Evolutionary conservation across 169 alveolate species (phyloP).

Genomic region (Babesia bovis): DNA sequence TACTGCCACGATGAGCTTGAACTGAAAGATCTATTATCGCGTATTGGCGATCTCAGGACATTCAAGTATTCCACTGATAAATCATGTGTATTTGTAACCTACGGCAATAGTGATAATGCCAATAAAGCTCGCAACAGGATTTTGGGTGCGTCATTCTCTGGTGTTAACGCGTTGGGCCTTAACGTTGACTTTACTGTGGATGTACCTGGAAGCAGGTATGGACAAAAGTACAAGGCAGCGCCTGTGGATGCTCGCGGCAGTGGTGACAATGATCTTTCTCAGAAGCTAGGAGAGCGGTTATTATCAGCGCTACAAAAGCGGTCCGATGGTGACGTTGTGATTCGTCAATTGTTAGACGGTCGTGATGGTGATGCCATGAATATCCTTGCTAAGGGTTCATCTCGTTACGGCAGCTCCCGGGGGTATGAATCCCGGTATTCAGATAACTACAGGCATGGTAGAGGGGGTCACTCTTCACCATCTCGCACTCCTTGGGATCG

Average conservation of each 20-base stretch:
- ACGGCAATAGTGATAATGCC: conserved; percentile 20
- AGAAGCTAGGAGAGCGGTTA: conserved; percentile 51
- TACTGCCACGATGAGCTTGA: conserved; percentile 46
- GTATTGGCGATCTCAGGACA: conserved; percentile 40
- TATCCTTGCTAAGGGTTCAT: neutral
- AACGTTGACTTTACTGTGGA: conserved; percentile 42
- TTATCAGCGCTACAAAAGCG: conserved; percentile 53
- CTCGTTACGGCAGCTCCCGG: neutral
- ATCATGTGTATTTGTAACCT: conserved; percentile 56
- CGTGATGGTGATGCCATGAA: conserved; percentile 33
- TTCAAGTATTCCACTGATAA: conserved; percentile 31
- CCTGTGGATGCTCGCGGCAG: neutral
- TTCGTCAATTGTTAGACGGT: conserved; percentile 43
- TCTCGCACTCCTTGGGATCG: neutral
- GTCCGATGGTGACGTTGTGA: conserved; percentile 52
- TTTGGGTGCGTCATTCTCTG: conserved; percentile 30
- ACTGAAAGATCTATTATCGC: conserved; percentile 28
- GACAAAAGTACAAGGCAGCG: neutral
- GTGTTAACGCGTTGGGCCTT: neutral
- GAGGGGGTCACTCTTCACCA: neutral
- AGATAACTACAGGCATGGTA: neutral
- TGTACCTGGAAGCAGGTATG: neutral
- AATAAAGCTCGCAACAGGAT: conserved; percentile 27
- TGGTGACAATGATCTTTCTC: conserved; percentile 20
- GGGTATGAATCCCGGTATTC: neutral